phyloP scores from a whole-genome alignment of 2,329 filamentous ascomycete species.

The Pestalotiopsis sp. region DNA sequence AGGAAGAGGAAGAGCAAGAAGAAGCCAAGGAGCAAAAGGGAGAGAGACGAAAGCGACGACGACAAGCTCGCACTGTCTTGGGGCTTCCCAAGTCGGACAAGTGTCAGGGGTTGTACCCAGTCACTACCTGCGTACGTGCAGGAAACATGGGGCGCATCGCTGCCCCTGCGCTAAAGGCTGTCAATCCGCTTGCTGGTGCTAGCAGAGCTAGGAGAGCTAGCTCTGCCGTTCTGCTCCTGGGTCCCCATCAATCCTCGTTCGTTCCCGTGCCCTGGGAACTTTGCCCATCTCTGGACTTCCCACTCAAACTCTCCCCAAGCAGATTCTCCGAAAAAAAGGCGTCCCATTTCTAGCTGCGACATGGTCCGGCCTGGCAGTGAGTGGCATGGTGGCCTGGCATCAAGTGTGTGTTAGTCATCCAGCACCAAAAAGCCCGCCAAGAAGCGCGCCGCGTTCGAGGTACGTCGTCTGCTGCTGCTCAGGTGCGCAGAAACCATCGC shows the following conservation, averaged over 20 bases:
- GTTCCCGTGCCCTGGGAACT: not conserved
- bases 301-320: not conserved
- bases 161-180: not conserved
- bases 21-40: not conserved
- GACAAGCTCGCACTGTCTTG: conserved; percentile 3
- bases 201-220: not conserved
- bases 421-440: not conserved
- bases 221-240: not conserved
- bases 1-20: not conserved
- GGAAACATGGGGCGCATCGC: not conserved
- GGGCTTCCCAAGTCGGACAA: conserved; percentile 9
- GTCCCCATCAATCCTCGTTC: not conserved
- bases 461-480: not conserved
- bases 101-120: conserved; percentile 6
- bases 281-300: not conserved
- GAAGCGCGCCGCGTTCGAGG: not conserved
- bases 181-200: not conserved
- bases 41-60: not conserved
- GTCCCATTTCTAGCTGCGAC: too few relatives aligned
- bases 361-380: not conserved
- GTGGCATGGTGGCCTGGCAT: not conserved
- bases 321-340: too few relatives aligned
- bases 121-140: not conserved
- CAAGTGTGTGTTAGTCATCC: not conserved
- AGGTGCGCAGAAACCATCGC: not conserved